Evolutionary conservation across 2,329 filamentous ascomycete genomes (phyloP).

Genomic region (Penicillium sp.): DNA sequence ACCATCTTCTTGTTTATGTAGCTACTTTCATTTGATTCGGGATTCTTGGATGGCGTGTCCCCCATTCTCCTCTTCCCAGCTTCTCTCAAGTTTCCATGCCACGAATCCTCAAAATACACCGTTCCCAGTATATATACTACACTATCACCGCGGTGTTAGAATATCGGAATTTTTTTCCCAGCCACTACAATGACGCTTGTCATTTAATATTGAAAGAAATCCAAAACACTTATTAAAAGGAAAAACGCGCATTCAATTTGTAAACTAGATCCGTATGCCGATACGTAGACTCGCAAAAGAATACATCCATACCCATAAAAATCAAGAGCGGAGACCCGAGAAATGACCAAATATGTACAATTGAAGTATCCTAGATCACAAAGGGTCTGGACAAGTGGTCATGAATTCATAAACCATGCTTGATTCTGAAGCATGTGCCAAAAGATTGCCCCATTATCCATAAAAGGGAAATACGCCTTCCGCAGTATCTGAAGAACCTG

Average conservation of each 20-base stretch:
- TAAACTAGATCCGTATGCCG: conserved; percentile 2
- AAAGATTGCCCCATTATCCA: background rate
- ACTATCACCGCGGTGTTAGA: conserved; percentile 12
- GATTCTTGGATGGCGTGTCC: background rate
- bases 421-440: background rate
- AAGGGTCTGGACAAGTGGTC: conserved; percentile 10
- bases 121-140: conserved; percentile 18
- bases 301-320: conserved; percentile 1
- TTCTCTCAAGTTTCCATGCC: background rate
- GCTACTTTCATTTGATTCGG: conserved; percentile 4
- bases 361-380: background rate
- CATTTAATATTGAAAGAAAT: conserved; percentile 12
- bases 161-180: conserved; percentile 2
- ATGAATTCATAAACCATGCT: conserved; percentile 21
- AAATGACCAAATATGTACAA: conserved; percentile 8
- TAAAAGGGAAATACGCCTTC: background rate
- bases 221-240: background rate
- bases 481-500: background rate
- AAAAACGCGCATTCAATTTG: background rate
- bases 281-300: conserved; percentile 3
- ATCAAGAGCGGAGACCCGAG: conserved; percentile 6
- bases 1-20: conserved; percentile 19
- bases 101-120: conserved; percentile 20
- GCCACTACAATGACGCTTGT: background rate
- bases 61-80: background rate